These are phyloP conservation scores for Ajuga chamaepitys DNA, from an alignment of 257 asterid genomes.

Conservation along the genomic window DNA sequence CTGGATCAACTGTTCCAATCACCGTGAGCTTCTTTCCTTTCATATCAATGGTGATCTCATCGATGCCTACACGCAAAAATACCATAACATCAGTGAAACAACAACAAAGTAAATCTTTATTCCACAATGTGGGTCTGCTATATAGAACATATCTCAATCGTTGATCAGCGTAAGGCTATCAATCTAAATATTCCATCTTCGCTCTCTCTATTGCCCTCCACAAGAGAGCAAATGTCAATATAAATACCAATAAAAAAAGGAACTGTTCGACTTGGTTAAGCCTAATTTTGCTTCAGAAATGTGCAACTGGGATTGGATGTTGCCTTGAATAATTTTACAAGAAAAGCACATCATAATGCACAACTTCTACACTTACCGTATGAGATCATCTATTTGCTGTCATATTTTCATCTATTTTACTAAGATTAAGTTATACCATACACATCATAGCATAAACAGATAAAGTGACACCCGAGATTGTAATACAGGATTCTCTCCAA, in stretches of 20 bases:
- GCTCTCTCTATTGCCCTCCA: not conserved
- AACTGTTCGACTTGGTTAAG: no score
- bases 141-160: not conserved
- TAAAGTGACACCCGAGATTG: not conserved
- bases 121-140: no score
- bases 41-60: constrained; percentile 48
- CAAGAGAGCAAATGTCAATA: no score
- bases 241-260: no score
- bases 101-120: not conserved
- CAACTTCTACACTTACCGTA: not conserved
- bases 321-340: not conserved
- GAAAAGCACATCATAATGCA: not conserved
- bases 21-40: constrained; percentile 38
- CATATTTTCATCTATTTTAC: not conserved
- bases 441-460: not conserved
- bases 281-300: no score
- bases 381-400: not conserved
- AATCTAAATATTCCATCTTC: not conserved
- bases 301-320: not conserved
- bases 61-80: constrained; percentile 32
- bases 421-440: not conserved
- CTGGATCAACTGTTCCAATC: constrained; percentile 53
- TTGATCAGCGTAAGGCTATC: no score
- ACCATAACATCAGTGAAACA: no score
- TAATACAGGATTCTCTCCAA: not conserved